phyloP scores from a whole-genome alignment of 805 yeast genomes.

The Cyberlindnera nakhonratchasimensis region DNA sequence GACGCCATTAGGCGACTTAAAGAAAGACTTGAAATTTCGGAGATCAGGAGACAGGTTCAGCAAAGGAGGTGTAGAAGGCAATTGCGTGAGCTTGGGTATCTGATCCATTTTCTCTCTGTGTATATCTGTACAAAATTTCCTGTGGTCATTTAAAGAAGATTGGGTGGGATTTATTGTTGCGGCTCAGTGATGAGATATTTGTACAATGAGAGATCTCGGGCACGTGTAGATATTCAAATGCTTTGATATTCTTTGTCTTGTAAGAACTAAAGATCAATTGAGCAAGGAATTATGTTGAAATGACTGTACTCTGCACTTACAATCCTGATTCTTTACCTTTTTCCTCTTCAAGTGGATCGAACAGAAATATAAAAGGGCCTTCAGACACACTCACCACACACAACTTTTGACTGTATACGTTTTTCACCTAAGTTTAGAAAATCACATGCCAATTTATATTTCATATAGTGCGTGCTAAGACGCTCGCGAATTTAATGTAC shows the following conservation, averaged over 20 bases:
- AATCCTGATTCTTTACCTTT: too few species aligned
- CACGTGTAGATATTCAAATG: neutral
- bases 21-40: conserved; percentile 7
- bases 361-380: neutral
- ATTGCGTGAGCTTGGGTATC: conserved; percentile 8
- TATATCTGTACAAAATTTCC: too few species aligned
- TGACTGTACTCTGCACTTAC: too few species aligned
- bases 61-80: conserved; percentile 17
- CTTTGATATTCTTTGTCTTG: neutral
- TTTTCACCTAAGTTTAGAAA: neutral
- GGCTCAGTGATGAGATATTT: too few species aligned
- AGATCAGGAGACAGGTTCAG: conserved; percentile 15
- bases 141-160: too few species aligned
- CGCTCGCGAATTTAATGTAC: too few species aligned
- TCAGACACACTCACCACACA: too few species aligned
- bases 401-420: neutral
- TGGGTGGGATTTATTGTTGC: too few species aligned
- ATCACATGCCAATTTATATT: conserved; percentile 11
- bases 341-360: too few species aligned
- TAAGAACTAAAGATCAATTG: too few species aligned
- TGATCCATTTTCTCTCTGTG: conserved; percentile 9
- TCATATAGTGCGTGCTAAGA: too few species aligned
- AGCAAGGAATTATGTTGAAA: too few species aligned
- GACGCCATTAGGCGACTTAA: conserved; percentile 11
- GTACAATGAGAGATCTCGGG: neutral